A percentile compares a stretch with the other conserved stretches of the same genome.
phyloP scores from a whole-genome alignment of 305 asterid species.

The Fraxinus dipetala region DNA sequence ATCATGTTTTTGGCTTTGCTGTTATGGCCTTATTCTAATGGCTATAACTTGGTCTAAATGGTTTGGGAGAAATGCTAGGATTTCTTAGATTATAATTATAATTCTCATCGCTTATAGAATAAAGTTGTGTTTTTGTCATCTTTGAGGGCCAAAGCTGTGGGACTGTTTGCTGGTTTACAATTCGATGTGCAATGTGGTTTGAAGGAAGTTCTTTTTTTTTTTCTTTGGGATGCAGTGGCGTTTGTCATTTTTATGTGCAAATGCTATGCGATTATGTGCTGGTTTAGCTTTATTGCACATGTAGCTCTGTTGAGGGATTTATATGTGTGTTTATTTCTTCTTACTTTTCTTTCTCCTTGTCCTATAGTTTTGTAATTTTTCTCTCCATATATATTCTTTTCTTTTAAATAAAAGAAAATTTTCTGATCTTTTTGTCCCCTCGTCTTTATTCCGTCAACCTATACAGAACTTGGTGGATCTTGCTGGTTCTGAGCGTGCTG shows the following conservation, averaged over 20 bases:
- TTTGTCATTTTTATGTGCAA: neutral
- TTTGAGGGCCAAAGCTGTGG: neutral
- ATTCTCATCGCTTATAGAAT: neutral
- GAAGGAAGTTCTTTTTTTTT: neutral
- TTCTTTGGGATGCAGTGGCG: neutral
- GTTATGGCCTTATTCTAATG: neutral
- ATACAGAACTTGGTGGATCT: conserved; percentile 91
- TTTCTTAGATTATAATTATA: neutral
- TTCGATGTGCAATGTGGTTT: neutral
- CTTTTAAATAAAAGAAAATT: neutral
- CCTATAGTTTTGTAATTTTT: neutral
- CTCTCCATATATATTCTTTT: neutral
- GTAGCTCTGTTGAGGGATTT: neutral
- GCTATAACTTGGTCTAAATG: neutral
- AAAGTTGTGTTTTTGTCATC: conserved; percentile 3
- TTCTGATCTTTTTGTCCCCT: conserved; percentile 19
- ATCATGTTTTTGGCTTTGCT: neutral
- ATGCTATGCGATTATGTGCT: neutral
- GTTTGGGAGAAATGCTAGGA: neutral
- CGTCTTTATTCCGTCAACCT: conserved; percentile 21
- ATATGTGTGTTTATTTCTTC: neutral
- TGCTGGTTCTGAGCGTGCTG: conserved; percentile 99
- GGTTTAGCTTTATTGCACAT: neutral
- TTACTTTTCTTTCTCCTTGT: neutral
- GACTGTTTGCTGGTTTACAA: neutral